Conservation (phyloP, 768 basidiomycete genomes). For the Tremella mesenterica region DNA sequence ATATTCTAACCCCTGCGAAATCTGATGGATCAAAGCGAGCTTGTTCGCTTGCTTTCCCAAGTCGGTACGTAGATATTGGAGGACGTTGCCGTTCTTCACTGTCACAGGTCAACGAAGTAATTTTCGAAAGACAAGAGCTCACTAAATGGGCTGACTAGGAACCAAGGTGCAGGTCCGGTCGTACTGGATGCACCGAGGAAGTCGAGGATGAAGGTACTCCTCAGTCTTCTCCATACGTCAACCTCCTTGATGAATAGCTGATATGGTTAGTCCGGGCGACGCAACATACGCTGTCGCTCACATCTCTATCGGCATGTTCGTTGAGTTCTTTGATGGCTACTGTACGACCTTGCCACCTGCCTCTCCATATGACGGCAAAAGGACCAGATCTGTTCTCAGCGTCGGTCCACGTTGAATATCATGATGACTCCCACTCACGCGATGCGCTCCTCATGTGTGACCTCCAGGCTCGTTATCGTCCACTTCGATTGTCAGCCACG, state of each 20-base stretch:
- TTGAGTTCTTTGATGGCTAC: conserved; percentile 50
- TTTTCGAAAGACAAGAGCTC: neutral
- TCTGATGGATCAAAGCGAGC: conserved; percentile 53
- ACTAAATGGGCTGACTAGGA: conserved; percentile 66
- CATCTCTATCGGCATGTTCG: conserved; percentile 11
- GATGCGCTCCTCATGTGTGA: conserved; percentile 61
- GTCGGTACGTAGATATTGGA: conserved; percentile 51
- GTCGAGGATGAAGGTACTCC: conserved; percentile 62
- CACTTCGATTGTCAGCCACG: conserved; percentile 50
- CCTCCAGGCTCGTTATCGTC: conserved; percentile 55
- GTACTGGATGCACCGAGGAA: conserved; percentile 71
- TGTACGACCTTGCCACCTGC: conserved; percentile 57
- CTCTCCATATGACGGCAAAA: conserved; percentile 71
- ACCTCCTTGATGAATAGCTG: conserved; percentile 61
- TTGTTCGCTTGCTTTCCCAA: conserved; percentile 22
- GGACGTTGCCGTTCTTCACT: conserved; percentile 57
- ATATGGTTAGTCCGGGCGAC: neutral
- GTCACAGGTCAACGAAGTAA: neutral
- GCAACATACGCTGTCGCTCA: neutral
- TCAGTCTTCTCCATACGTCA: conserved; percentile 61
- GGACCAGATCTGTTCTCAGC: conserved; percentile 51
- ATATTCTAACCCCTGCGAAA: conserved; percentile 74
- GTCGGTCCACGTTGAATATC: no score
- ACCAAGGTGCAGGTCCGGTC: conserved; percentile 62
- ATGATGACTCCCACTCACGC: conserved; percentile 42